These are phyloP conservation scores for Coelastrella sp. DNA, from an alignment of 139 green algal species.

Conservation along the genomic window DNA sequence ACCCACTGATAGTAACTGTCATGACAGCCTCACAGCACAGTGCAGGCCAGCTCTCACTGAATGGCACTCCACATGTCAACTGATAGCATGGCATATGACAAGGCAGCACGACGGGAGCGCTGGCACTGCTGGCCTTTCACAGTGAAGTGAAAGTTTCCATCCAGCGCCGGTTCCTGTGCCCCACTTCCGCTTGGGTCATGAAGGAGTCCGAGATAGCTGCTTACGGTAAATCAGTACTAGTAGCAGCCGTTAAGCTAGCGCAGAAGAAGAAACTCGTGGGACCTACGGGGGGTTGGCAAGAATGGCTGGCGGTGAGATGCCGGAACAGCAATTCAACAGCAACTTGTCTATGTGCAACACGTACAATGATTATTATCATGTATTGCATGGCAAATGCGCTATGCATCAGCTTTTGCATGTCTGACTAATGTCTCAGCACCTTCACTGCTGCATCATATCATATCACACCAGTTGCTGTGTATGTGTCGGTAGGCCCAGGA, in stretches of 20 bases:
- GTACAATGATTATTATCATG: too few species aligned
- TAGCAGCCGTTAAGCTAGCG: conserved; percentile 12
- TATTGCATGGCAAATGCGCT: too few species aligned
- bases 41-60: too few species aligned
- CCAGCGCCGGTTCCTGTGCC: background rate
- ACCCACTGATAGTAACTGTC: too few species aligned
- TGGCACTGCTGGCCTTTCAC: too few species aligned
- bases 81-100: too few species aligned
- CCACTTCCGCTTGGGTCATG: background rate
- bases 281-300: background rate
- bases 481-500: background rate
- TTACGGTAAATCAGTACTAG: conserved; percentile 2
- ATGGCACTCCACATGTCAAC: too few species aligned
- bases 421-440: background rate
- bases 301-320: conserved; percentile 28
- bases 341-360: background rate
- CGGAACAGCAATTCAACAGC: background rate
- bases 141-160: background rate
- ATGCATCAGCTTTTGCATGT: background rate
- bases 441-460: background rate
- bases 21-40: too few species aligned
- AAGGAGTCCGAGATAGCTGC: background rate
- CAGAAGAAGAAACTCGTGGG: conserved; percentile 36
- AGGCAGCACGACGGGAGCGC: too few species aligned
- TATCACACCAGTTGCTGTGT: background rate